Percentiles rank a stretch among this genome's conserved stretches.
Evolutionary conservation across 768 basidiomycete genomes (phyloP).

Genomic region (Termitomyces sp.): DNA sequence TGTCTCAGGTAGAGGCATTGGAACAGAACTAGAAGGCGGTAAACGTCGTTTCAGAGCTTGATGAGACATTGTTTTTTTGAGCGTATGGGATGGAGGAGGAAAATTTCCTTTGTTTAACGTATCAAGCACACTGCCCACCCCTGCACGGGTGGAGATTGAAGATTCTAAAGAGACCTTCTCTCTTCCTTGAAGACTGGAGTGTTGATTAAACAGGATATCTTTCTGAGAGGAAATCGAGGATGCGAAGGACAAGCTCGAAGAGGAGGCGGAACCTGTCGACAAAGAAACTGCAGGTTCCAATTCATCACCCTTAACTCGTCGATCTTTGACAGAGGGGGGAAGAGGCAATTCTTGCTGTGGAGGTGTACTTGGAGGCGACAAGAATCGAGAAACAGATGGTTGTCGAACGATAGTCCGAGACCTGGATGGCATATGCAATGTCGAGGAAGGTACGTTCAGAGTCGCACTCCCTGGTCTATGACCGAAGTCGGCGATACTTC

Average conservation of each 20-base stretch:
- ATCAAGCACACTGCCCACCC: not conserved
- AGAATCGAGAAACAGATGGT: constrained; percentile 36
- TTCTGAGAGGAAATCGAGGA: constrained; percentile 31
- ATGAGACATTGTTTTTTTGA: constrained; percentile 56
- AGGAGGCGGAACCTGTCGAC: constrained; percentile 24
- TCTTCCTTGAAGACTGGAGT: constrained; percentile 22
- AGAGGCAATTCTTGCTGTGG: constrained; percentile 44
- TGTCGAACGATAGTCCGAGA: constrained; percentile 36
- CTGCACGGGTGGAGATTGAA: constrained; percentile 14
- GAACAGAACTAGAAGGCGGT: constrained; percentile 19
- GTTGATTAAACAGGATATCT: constrained; percentile 21
- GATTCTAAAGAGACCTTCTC: constrained; percentile 22
- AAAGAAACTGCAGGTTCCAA: constrained; percentile 11
- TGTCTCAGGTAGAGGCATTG: constrained; percentile 25
- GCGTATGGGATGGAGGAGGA: constrained; percentile 24
- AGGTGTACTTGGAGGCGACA: constrained; percentile 42
- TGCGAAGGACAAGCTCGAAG: constrained; percentile 38
- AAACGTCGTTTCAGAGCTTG: constrained; percentile 41
- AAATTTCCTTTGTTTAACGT: constrained; percentile 3
- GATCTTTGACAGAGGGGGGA: constrained; percentile 27
- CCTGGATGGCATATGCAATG: constrained; percentile 13
- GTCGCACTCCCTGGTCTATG: constrained; percentile 21
- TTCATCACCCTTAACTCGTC: constrained; percentile 12
- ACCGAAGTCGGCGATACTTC: constrained; percentile 42
- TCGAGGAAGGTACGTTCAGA: constrained; percentile 5